Conservation (phyloP, 192 early-diverging fungal species). For the Radiomyces spectabilis region DNA sequence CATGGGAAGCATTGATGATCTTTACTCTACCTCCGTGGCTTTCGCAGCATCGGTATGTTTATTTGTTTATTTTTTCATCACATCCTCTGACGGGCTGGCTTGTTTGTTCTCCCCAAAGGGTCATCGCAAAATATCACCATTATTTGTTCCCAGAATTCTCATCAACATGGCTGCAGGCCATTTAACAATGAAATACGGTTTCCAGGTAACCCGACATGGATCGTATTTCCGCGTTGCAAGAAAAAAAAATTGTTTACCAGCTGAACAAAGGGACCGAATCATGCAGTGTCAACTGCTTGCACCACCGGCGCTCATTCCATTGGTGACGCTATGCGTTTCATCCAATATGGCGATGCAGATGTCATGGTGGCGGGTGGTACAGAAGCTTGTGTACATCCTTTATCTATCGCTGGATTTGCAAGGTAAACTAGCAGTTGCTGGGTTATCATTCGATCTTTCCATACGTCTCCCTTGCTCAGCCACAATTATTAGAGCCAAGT, state of each 20-base stretch:
- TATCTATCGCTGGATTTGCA: constrained; percentile 85
- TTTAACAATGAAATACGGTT: constrained; percentile 83
- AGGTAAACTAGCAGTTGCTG: constrained; percentile 2
- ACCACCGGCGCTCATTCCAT: constrained; percentile 94
- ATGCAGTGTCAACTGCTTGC: constrained; percentile 89
- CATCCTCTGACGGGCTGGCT: background rate
- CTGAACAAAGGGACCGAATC: constrained; percentile 77
- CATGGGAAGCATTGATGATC: constrained; percentile 88
- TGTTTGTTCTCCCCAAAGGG: constrained; percentile 38
- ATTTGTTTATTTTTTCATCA: background rate
- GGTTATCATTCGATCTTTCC: too few relatives aligned
- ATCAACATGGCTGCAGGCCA: constrained; percentile 95
- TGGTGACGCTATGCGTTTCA: constrained; percentile 92
- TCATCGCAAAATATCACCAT: constrained; percentile 70
- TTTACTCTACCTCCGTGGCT: constrained; percentile 45
- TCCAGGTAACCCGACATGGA: constrained; percentile 34
- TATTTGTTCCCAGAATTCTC: constrained; percentile 86
- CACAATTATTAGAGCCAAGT: constrained; percentile 46
- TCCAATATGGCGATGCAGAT: constrained; percentile 86
- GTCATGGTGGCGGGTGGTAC: constrained; percentile 93
- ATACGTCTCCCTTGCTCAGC: too few relatives aligned
- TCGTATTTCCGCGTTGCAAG: constrained; percentile 1
- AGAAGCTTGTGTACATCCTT: constrained; percentile 78
- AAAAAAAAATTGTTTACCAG: background rate
- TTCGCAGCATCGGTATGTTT: constrained; percentile 45